phyloP scores from a whole-genome alignment of 73 alveolate species.

The Effrenium voratum region DNA sequence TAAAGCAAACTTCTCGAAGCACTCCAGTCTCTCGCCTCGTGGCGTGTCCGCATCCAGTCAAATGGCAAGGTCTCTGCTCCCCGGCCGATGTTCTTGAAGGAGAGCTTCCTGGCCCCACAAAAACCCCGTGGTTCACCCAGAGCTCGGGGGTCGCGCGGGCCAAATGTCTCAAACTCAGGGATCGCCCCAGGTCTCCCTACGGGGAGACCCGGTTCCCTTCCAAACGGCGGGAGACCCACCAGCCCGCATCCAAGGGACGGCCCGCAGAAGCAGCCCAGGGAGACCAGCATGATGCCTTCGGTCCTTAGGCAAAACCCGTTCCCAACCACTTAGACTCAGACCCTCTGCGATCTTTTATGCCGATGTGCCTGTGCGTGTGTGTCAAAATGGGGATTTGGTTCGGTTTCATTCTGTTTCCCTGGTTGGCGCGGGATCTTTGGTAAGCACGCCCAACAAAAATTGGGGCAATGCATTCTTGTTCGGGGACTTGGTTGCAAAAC shows the following conservation, averaged over 20 bases:
- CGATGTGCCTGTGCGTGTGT: background rate
- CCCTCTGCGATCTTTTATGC: background rate
- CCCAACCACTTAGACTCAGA: no score
- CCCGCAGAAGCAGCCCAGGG: conserved; percentile 92
- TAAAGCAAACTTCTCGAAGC: no score
- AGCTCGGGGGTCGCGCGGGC: no score
- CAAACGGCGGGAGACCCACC: no score
- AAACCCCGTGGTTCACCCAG: background rate
- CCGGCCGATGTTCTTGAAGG: conserved; percentile 87
- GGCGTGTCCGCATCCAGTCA: conserved; percentile 94
- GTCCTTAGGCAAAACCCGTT: conserved; percentile 65
- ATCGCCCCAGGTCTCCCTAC: no score
- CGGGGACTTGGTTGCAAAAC: no score
- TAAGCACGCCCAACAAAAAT: no score
- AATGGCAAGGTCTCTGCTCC: conserved; percentile 91
- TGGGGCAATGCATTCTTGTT: no score
- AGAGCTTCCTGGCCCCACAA: conserved; percentile 70
- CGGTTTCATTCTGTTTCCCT: background rate
- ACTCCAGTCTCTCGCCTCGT: conserved; percentile 20
- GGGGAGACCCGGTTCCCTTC: no score
- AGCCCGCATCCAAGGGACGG: conserved; percentile 32
- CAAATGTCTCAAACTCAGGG: no score
- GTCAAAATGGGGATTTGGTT: background rate
- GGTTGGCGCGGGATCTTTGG: background rate
- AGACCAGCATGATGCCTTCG: conserved; percentile 70